Evolutionary conservation across 2,329 filamentous ascomycete species (phyloP).

Genomic region (Stromatinia cepivora): DNA sequence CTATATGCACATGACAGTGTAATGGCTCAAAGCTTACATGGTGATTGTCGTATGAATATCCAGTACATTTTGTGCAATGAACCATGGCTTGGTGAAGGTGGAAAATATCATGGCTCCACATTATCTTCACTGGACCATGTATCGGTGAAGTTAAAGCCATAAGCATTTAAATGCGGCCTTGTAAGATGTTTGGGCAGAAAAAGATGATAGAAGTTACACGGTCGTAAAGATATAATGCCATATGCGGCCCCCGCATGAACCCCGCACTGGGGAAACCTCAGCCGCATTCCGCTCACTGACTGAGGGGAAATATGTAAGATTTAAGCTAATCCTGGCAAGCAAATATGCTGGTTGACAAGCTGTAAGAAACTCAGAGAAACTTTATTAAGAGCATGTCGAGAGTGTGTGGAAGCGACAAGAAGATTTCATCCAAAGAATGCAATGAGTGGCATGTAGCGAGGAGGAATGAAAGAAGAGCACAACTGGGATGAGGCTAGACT

Average conservation of each 20-base stretch:
- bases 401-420: too few species aligned
- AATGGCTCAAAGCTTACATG: background rate
- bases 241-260: conserved; percentile 6
- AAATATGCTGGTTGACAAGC: too few species aligned
- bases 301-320: background rate
- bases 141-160: background rate
- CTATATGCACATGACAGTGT: conserved; percentile 8
- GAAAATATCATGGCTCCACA: conserved; percentile 1
- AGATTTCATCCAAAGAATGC: background rate
- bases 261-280: conserved; percentile 14
- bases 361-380: background rate
- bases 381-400: background rate
- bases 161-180: conserved; percentile 14
- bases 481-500: background rate
- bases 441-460: background rate
- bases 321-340: background rate
- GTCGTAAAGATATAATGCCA: background rate
- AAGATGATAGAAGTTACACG: conserved; percentile 3
- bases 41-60: conserved; percentile 9
- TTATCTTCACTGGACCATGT: background rate
- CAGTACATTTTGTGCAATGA: background rate
- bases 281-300: conserved; percentile 9
- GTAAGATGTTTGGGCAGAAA: conserved; percentile 8
- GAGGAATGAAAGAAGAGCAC: background rate
- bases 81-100: conserved; percentile 14